These are phyloP conservation scores for Chimonanthus salicifolius DNA, from an alignment of 164 flowering plant species.

Conservation along the genomic window DNA sequence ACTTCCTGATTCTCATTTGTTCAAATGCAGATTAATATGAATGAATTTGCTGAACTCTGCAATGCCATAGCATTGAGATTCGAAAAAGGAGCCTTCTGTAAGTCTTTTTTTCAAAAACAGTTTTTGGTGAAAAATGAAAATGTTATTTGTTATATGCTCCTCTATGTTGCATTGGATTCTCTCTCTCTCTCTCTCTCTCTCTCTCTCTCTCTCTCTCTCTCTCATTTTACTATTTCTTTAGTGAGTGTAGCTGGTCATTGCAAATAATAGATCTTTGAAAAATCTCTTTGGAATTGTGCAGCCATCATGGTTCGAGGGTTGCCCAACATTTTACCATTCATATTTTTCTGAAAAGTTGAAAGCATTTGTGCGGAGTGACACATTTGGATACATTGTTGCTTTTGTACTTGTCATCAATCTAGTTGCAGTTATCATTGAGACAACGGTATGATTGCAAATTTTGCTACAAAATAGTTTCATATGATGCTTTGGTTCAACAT, in stretches of 20 bases:
- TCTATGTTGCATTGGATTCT: background rate
- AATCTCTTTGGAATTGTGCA: constrained; percentile 31
- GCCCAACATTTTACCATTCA: constrained; percentile 60
- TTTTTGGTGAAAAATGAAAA: too few relatives aligned
- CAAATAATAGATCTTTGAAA: background rate
- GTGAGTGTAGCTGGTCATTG: background rate
- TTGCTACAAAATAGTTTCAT: background rate
- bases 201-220: background rate
- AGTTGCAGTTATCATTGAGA: constrained; percentile 75
- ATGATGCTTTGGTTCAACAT: background rate
- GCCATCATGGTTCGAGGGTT: constrained; percentile 68
- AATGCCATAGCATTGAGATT: constrained; percentile 80
- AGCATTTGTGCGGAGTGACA: constrained; percentile 62
- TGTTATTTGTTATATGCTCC: too few relatives aligned
- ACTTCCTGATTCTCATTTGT: constrained; percentile 8
- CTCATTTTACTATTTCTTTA: background rate
- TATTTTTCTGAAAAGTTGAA: constrained; percentile 52
- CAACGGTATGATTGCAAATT: constrained; percentile 56
- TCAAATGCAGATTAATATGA: constrained; percentile 64
- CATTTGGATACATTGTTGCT: constrained; percentile 63
- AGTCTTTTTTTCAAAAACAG: constrained; percentile 16
- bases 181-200: background rate
- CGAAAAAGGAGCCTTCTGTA: constrained; percentile 78
- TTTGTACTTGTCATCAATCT: constrained; percentile 68
- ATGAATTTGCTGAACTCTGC: constrained; percentile 87